Conservation (phyloP, 2,329 filamentous ascomycete genomes). For the Neofusicoccum kwambonambiense region DNA sequence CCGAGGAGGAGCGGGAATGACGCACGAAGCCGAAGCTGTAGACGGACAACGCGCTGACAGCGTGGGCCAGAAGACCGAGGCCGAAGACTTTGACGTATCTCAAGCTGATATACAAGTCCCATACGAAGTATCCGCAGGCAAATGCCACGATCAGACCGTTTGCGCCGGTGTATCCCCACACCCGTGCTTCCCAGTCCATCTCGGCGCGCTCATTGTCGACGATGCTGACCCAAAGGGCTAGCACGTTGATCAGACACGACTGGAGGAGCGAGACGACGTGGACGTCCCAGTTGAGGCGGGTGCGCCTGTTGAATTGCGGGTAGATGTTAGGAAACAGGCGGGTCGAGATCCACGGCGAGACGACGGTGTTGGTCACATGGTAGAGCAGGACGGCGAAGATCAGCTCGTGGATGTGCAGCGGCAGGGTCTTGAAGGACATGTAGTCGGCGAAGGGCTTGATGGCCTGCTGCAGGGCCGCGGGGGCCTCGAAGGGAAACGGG, state of each 20-base stretch:
- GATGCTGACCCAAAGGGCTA: constrained; percentile 73
- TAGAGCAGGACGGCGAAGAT: constrained; percentile 66
- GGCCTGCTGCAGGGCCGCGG: constrained; percentile 54
- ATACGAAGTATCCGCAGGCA: constrained; percentile 79
- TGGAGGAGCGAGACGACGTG: constrained; percentile 84
- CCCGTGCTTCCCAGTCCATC: constrained; percentile 66
- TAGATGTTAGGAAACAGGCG: constrained; percentile 65
- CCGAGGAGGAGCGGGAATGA: constrained; percentile 19
- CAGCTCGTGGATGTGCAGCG: constrained; percentile 76
- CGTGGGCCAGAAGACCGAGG: constrained; percentile 74
- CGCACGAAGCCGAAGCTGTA: constrained; percentile 79
- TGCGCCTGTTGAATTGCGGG: constrained; percentile 58
- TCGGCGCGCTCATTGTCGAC: constrained; percentile 64
- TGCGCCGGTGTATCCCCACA: constrained; percentile 76
- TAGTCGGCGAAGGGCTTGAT: constrained; percentile 64
- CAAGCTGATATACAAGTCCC: constrained; percentile 72
- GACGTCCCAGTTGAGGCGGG: constrained; percentile 78
- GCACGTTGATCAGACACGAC: constrained; percentile 66
- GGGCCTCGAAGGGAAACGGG: constrained; percentile 63
- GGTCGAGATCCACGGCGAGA: constrained; percentile 67
- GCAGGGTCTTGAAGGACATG: constrained; percentile 63
- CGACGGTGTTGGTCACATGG: constrained; percentile 62
- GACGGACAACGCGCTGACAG: constrained; percentile 69
- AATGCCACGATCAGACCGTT: constrained; percentile 72
- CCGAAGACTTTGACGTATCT: constrained; percentile 71